Conservation (phyloP, 108 stramenopile genomes). For the Fragilaria radians region DNA sequence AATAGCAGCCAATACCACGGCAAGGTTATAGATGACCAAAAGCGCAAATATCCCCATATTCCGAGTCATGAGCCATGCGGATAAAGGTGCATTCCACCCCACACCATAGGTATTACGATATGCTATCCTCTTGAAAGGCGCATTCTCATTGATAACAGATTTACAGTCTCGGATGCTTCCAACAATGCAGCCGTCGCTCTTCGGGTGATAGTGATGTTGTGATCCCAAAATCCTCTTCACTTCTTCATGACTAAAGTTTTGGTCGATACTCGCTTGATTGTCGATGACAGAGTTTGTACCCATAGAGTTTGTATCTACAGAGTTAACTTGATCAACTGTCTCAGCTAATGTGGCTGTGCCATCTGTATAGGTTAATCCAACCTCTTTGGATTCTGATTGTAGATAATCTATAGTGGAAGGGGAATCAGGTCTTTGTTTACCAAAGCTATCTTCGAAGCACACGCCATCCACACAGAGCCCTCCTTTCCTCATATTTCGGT, state of each 20-base stretch:
- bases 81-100: background rate
- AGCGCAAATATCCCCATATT: slow-evolving; percentile 9
- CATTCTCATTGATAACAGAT: background rate
- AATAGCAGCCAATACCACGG: slow-evolving; percentile 5
- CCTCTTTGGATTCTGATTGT: background rate
- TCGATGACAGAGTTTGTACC: background rate
- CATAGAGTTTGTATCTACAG: background rate
- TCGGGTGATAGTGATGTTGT: background rate
- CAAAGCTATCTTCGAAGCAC: background rate
- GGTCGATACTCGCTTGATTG: background rate
- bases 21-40: slow-evolving; percentile 8
- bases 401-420: background rate
- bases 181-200: background rate
- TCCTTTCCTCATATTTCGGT: too few relatives aligned
- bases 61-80: slow-evolving; percentile 1
- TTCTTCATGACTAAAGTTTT: background rate
- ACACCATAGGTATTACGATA: too few relatives aligned
- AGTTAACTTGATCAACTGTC: background rate
- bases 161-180: background rate
- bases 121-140: background rate
- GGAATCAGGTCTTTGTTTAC: background rate
- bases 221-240: background rate
- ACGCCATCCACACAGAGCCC: background rate
- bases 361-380: background rate
- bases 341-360: background rate